A percentile compares a stretch with the other conserved stretches of the same genome.
phyloP scores from a whole-genome alignment of 331 rosid species.

The Malus hybrid region DNA sequence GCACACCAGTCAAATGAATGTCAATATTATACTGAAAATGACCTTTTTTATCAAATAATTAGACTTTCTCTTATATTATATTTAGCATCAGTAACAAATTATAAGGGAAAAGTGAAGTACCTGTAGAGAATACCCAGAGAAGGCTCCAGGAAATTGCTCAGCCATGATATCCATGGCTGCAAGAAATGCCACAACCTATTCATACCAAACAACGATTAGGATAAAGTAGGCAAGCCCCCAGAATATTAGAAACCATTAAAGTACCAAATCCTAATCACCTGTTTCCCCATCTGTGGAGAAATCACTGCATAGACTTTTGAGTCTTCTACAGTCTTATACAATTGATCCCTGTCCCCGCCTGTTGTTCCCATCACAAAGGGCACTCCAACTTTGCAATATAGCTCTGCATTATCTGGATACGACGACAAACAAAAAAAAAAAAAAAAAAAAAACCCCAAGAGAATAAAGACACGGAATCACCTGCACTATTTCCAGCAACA shows the following conservation, averaged over 20 bases:
- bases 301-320: conserved; percentile 69
- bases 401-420: conserved; percentile 68
- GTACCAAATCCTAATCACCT: conserved; percentile 34
- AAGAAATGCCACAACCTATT: conserved; percentile 88
- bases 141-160: conserved; percentile 83
- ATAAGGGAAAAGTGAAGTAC: conserved; percentile 16
- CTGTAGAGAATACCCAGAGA: conserved; percentile 83
- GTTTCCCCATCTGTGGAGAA: conserved; percentile 98
- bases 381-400: conserved; percentile 80
- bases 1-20: neutral
- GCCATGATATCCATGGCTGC: conserved; percentile 98
- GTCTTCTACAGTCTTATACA: conserved; percentile 63
- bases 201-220: conserved; percentile 13
- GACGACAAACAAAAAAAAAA: no score
- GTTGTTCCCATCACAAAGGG: conserved; percentile 95
- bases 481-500: neutral
- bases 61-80: no score
- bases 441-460: neutral
- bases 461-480: neutral
- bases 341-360: conserved; percentile 8
- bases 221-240: conserved; percentile 16
- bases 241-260: neutral
- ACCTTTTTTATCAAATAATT: no score
- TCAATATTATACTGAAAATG: no score
- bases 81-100: no score